Base-by-base conservation (phyloP, 768 basidiomycete species). In the Lactarius hatsudake region DNA sequence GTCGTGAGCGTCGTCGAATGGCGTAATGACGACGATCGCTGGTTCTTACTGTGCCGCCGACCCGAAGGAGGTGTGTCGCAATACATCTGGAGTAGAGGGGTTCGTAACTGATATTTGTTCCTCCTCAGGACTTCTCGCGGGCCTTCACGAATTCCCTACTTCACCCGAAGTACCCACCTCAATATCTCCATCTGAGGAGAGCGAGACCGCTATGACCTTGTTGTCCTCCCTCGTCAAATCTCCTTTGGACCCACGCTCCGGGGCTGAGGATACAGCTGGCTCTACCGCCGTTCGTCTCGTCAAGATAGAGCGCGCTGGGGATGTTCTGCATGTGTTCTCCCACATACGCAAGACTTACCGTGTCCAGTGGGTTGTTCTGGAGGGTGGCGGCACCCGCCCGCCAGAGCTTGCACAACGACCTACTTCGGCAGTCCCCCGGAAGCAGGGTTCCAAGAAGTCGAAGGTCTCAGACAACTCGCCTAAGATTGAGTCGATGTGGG, bases 281-380 rank as follows among this genome's bases (percentile, higher is more conserved):
- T 51, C 62, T 20, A 53, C 15, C 66, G 61, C 63, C 17, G 57
- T 74, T 23, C 77, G 74, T 20, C 80, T 90, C 26, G 71, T 77
- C 45, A 77, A 80, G 65, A 79, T 87, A 62, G 77, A 78, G 64
- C 78, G 82, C 23, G 85, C 80, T 26, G 88, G 88, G 13, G 83
- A 89, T 66, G 86, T 96, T 43, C 65, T 87, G 3, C 94, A 96
- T 73, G 79, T 93, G 57, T 97, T 97, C 77, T 94, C 92, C 10
- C 95, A 98, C 74, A 91, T 96, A 74, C 86, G 81, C 72, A 94
- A 95, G 80, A 94, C 91, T 15, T 96, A 91, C 74, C 83, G 87
- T 65, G 81, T 85, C 20, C 86, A 88, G 70, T 91, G 89, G 89
- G 85, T 89, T 42, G 68, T 89, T 32, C 69, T 92, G 51, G 81